Percentiles rank a stretch among this genome's conserved stretches.
These are phyloP conservation scores for Verticillium dahliae DNA, from an alignment of 2,329 filamentous ascomycete species.

Conservation along the genomic window DNA sequence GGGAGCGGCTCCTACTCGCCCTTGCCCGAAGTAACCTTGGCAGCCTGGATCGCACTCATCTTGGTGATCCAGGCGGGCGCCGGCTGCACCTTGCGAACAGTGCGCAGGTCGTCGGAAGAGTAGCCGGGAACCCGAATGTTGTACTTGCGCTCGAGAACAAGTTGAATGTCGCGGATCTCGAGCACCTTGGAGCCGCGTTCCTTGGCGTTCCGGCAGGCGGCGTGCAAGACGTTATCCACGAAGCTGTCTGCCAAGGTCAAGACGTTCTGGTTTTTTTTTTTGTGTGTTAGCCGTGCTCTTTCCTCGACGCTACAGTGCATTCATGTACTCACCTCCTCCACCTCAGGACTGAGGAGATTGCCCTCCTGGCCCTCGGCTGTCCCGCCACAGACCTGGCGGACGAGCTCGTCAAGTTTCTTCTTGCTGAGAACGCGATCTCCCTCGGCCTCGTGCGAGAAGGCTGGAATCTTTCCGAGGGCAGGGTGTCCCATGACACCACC, in stretches of 20 bases:
- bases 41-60: constrained; percentile 93
- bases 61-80: constrained; percentile 88
- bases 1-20: constrained; percentile 34
- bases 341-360: constrained; percentile 79
- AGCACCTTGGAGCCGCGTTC: constrained; percentile 84
- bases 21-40: constrained; percentile 69
- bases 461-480: constrained; percentile 72
- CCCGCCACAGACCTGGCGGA: constrained; percentile 85
- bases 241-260: constrained; percentile 90
- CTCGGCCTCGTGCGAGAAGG: constrained; percentile 83
- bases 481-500: constrained; percentile 85
- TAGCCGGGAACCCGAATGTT: constrained; percentile 93
- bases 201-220: constrained; percentile 87
- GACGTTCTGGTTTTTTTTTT: constrained; percentile 55
- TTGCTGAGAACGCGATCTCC: constrained; percentile 93
- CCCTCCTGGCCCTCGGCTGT: constrained; percentile 65
- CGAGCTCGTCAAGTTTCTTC: constrained; percentile 93
- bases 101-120: constrained; percentile 87
- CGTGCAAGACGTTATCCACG: constrained; percentile 81
- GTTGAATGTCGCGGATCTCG: constrained; percentile 80
- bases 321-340: constrained; percentile 71
- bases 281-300: constrained; percentile 4
- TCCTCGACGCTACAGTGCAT: background rate
- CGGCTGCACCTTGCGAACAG: constrained; percentile 88
- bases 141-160: constrained; percentile 77